These are phyloP conservation scores for Puccinia novopanici DNA, from an alignment of 1,284 basidiomycete species.

Conservation along the genomic window DNA sequence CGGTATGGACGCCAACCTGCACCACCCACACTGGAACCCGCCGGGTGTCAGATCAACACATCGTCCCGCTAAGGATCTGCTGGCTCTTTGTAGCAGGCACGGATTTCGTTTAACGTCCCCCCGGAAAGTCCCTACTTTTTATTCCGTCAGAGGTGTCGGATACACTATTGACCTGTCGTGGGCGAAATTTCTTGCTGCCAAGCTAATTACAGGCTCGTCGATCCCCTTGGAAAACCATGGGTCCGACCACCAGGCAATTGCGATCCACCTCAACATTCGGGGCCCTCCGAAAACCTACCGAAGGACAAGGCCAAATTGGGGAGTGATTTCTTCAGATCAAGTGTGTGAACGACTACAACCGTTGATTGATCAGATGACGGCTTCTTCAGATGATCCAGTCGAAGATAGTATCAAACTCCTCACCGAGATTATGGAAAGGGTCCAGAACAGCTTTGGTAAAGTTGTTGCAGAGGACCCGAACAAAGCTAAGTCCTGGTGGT, in stretches of 20 bases:
- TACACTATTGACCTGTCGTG: background rate
- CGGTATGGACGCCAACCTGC: background rate
- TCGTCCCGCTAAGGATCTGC: background rate
- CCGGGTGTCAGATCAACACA: background rate
- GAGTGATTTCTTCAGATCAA: background rate
- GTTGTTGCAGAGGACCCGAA: background rate
- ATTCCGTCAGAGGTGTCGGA: background rate
- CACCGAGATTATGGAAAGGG: background rate
- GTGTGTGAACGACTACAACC: too few relatives aligned
- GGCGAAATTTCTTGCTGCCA: background rate
- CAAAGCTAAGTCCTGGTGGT: slow-evolving; percentile 9
- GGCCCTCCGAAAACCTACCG: background rate
- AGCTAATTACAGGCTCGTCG: background rate
- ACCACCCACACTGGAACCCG: background rate
- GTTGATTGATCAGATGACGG: too few relatives aligned
- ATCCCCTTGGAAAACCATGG: background rate
- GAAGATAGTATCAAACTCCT: background rate
- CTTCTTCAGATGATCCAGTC: background rate
- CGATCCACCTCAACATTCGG: background rate
- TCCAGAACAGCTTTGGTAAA: background rate
- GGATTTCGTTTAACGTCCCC: background rate
- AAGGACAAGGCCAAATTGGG: background rate
- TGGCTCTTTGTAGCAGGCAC: background rate
- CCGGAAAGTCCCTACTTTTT: background rate
- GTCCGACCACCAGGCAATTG: background rate